Base-by-base conservation (phyloP, 306 rosid species). In the Medicago ruthenica region DNA sequence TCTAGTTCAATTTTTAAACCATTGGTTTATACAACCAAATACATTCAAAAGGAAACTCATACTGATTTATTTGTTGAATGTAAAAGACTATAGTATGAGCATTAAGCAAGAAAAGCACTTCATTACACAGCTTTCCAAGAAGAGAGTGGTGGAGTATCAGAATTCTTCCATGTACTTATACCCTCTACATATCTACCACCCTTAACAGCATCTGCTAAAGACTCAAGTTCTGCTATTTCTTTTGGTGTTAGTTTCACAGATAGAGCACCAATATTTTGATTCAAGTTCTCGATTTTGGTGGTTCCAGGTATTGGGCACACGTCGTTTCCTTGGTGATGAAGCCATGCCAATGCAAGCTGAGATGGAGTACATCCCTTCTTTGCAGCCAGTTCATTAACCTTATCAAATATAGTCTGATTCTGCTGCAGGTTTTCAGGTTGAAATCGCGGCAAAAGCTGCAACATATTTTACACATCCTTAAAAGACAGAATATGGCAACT, bases 241-340 rank as follows among this genome's bases (percentile, higher is more conserved):
- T 87, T 86, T 6, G 84, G 81, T 40, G 88, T 82, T 14, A 90
- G 84, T 66, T 89, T 89, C 10, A 93, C 80, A 0, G 90, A 82
- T 39, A 93, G 67, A 62, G 93, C 93, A 4, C 73, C 88, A 1
- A 89, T 81, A 50, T 93, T 93, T 58, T 89, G 84, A 51, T 90
- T 72, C 0, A 90, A 62, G 82, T 90, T 89, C 67, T 78, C 82
- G 7, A 85, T 75, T 79, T 87, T 89, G 2, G 98, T 93, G 36
- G 98, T 93, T 82, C 98, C 96, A 0, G 97, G 98, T 16, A 88
- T 90, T 0, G 96, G 91, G 39, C 88, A 83, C 48, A 88, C 91
- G 1, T 88, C 93, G 0, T 80, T 84, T 22, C 96, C 93, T 58
- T 90, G 90, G 67, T 90, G 91, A 37, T 83, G 93, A 80, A 88